Base-by-base conservation (phyloP, 75 land plant genomes). In the Gnetum montanum region DNA sequence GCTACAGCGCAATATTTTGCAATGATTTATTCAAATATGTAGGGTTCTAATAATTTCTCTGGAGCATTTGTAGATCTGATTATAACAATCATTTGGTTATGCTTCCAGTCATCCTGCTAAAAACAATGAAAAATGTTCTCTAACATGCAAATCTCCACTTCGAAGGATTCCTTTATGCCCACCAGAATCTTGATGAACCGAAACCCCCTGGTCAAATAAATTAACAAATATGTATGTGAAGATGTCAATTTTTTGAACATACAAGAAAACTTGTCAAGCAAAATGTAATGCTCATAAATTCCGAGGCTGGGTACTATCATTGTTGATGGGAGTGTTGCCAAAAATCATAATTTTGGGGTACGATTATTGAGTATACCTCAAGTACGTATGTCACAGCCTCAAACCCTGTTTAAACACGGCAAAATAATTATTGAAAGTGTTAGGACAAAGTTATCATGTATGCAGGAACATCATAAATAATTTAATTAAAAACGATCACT, bases 301-400 rank as follows among this genome's bases (percentile, higher is more conserved):
- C 6, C n/a, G 3, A 26, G 51, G 26, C 22, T 12, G 28, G 2
- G n/a, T 23, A 4, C 13, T 15, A 26, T 6, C 23, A 46, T 20
- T 12, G 19, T 20, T 4, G 11, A 50, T 28, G 16, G 6, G 24
- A 3, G 8, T 31, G 24, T 49, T 15, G 12, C 1, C 3, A 8
- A 13, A 10, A 2, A 15, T 11, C 8, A 34, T 13, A 3, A 8
- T 33, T 6, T 7, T 6, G 27, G 15, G 1, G 35, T 25, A n/a
- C n/a, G n/a, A n/a, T n/a, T n/a, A n/a, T 16, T 16, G 43, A 28
- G 28, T 24, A 16, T 63, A 85, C 90, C 83, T 93, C 76, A 27
- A 91, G 64, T 88, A 91, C 83, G 69, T 91, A 91, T 0, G 97
- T 86, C 11, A 91, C 97, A 0, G 97, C 86, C 63, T 91, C 97